phyloP scores from a whole-genome alignment of 495 filamentous ascomycete genomes.

The Chaetomium cochliodes region DNA sequence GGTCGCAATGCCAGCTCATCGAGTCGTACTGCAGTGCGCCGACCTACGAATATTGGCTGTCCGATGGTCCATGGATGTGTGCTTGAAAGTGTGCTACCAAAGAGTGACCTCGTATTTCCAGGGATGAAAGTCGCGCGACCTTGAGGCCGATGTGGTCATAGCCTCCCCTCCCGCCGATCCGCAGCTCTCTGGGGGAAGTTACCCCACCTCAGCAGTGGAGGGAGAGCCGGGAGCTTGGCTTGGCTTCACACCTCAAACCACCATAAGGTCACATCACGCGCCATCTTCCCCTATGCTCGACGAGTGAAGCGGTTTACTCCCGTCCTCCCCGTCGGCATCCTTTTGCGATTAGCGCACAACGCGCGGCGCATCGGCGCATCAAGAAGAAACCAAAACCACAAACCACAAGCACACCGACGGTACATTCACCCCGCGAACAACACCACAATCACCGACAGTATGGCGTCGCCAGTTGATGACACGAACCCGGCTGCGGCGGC shows the following conservation, averaged over 20 bases:
- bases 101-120: conserved; percentile 1
- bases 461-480: conserved; percentile 19
- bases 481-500: conserved; percentile 23
- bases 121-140: not conserved
- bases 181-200: not conserved
- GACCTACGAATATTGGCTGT: not conserved
- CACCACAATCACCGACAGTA: not conserved
- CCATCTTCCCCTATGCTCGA: not conserved
- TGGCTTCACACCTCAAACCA: not conserved
- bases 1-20: conserved; percentile 9
- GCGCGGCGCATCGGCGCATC: conserved; percentile 3
- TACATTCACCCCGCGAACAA: not conserved
- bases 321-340: not conserved
- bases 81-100: not conserved
- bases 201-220: not conserved
- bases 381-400: not conserved
- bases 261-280: not conserved
- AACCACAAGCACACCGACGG: not conserved
- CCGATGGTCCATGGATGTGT: not conserved
- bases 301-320: not conserved
- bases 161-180: no score
- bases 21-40: not conserved
- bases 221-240: not conserved
- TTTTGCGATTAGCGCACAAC: not conserved
- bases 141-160: not conserved